These are phyloP conservation scores for Tausonia pullulans DNA, from an alignment of 1,284 basidiomycete species.

Conservation along the genomic window DNA sequence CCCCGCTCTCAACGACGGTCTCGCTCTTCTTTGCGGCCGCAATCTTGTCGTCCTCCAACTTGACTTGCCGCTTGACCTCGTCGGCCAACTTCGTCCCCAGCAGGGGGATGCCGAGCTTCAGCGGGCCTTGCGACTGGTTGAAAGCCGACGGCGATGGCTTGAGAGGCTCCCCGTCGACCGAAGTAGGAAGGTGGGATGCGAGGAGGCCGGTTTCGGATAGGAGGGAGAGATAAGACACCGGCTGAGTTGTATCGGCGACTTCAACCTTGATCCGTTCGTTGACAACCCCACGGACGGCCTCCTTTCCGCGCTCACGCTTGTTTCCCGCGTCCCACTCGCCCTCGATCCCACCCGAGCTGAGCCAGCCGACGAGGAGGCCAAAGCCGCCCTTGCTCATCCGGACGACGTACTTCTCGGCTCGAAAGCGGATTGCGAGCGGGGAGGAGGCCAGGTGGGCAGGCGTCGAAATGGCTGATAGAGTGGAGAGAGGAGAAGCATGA, in stretches of 20 bases:
- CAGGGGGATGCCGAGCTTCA: slow-evolving; percentile 74
- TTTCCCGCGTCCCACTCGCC: slow-evolving; percentile 60
- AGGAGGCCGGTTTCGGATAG: slow-evolving; percentile 53
- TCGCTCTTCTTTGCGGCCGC: neutral
- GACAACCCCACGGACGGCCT: slow-evolving; percentile 80
- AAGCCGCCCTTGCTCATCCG: slow-evolving; percentile 88
- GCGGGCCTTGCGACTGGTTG: slow-evolving; percentile 56
- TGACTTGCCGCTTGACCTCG: slow-evolving; percentile 42
- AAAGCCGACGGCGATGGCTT: slow-evolving; percentile 53
- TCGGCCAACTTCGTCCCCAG: slow-evolving; percentile 63
- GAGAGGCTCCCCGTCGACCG: slow-evolving; percentile 25
- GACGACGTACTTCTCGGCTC: slow-evolving; percentile 81
- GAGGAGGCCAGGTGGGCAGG: slow-evolving; percentile 78
- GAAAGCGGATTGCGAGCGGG: slow-evolving; percentile 70
- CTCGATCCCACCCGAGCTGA: slow-evolving; percentile 73
- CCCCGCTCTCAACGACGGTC: neutral
- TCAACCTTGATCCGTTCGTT: slow-evolving; percentile 88
- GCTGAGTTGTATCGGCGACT: slow-evolving; percentile 61
- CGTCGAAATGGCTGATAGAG: slow-evolving; percentile 69
- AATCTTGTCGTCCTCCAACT: neutral
- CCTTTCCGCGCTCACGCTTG: slow-evolving; percentile 50
- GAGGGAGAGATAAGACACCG: slow-evolving; percentile 44
- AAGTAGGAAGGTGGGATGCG: slow-evolving; percentile 50
- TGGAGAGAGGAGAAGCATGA: slow-evolving; percentile 63
- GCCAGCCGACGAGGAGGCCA: slow-evolving; percentile 84